These are phyloP conservation scores for Boletus albobrunnescens DNA, from an alignment of 1,284 basidiomycete genomes.

Conservation along the genomic window DNA sequence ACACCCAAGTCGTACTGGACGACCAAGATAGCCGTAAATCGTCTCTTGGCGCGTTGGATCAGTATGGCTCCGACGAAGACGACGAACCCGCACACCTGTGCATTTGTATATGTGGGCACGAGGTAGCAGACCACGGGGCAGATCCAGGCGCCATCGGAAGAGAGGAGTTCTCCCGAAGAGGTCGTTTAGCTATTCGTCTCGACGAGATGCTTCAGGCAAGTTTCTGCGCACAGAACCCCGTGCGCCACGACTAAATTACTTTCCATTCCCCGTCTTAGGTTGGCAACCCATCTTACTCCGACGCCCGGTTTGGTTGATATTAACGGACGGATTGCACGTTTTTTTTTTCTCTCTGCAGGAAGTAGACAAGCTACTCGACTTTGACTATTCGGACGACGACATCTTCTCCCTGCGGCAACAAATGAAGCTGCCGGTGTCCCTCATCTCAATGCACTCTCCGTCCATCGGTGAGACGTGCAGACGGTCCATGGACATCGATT, in stretches of 20 bases:
- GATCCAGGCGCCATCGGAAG: constrained; percentile 52
- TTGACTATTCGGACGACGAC: constrained; percentile 70
- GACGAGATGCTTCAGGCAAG: constrained; percentile 82
- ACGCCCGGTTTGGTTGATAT: constrained; percentile 13
- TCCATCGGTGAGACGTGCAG: constrained; percentile 30
- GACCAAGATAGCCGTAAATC: constrained; percentile 45
- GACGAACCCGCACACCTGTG: constrained; percentile 55
- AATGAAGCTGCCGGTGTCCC: constrained; percentile 53
- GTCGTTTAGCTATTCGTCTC: constrained; percentile 74
- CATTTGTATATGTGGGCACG: constrained; percentile 74
- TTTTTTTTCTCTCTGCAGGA: constrained; percentile 48
- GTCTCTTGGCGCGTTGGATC: constrained; percentile 48
- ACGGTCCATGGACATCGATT: constrained; percentile 27
- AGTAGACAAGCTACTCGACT: constrained; percentile 69
- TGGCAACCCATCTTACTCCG: constrained; percentile 19
- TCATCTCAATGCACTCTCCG: constrained; percentile 40
- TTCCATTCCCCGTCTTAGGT: constrained; percentile 22
- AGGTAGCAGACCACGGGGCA: constrained; percentile 64
- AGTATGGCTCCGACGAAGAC: constrained; percentile 67
- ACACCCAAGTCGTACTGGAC: constrained; percentile 54
- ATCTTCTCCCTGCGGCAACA: constrained; percentile 70
- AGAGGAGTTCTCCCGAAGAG: constrained; percentile 66
- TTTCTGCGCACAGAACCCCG: constrained; percentile 16
- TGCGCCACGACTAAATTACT: constrained; percentile 11
- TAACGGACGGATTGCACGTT: constrained; percentile 14